Percentiles rank a stretch among this genome's conserved stretches.
Conservation (phyloP, 257 asterid species). For the Fraxinus pennsylvanica region DNA sequence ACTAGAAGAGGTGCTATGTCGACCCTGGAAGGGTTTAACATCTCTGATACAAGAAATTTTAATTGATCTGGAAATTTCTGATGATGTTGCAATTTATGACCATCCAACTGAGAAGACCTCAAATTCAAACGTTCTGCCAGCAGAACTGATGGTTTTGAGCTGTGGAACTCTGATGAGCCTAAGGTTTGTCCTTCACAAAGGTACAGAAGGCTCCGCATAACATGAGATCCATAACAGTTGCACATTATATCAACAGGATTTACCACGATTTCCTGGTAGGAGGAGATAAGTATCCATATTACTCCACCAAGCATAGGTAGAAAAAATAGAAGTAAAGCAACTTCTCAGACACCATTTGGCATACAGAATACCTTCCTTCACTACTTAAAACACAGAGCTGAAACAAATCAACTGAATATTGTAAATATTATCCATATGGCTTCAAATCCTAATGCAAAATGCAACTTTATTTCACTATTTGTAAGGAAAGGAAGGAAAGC, state of each 20-base stretch:
- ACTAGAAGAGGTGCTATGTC: conserved; percentile 56
- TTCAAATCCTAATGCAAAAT: background rate
- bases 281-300: background rate
- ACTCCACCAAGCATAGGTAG: background rate
- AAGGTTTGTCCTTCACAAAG: conserved; percentile 82
- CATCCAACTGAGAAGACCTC: conserved; percentile 43
- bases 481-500: too few relatives aligned
- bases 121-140: conserved; percentile 80
- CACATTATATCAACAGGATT: conserved; percentile 77
- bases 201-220: conserved; percentile 82
- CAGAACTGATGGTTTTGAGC: conserved; percentile 58
- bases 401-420: background rate
- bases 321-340: background rate
- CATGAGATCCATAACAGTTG: conserved; percentile 96
- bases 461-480: conserved; percentile 3
- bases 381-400: background rate
- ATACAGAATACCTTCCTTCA: background rate
- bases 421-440: background rate
- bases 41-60: conserved; percentile 58
- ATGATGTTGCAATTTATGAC: conserved; percentile 35
- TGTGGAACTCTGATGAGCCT: conserved; percentile 75
- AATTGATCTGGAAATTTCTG: conserved; percentile 66
- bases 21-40: conserved; percentile 53
- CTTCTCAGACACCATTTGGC: background rate
- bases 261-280: conserved; percentile 58